Percentiles rank a stretch among this genome's conserved stretches.
Evolutionary conservation across 441 rosid genomes (phyloP).

Genomic region (Melastoma candidum): DNA sequence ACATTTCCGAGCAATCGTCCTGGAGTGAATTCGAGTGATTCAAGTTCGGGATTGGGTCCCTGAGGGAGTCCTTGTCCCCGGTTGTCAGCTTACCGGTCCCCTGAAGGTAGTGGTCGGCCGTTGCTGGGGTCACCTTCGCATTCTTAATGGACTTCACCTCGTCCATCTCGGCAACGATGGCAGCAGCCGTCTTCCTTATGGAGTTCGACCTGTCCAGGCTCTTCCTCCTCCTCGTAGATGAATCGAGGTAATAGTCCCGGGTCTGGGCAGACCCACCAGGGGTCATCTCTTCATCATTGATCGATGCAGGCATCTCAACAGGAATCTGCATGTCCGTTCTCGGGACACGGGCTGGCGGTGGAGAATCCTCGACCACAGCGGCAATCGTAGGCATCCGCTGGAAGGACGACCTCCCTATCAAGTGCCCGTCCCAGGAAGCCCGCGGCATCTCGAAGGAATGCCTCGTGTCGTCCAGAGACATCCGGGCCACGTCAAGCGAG

Average conservation of each 20-base stretch:
- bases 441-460: conserved; percentile 92
- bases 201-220: conserved; percentile 91
- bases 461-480: conserved; percentile 77
- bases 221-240: conserved; percentile 71
- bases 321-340: conserved; percentile 88
- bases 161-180: conserved; percentile 82
- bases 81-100: conserved; percentile 30
- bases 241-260: conserved; percentile 84
- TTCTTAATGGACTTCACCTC: conserved; percentile 58
- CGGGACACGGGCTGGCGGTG: conserved; percentile 34
- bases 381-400: conserved; percentile 71
- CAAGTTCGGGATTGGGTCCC: conserved; percentile 5
- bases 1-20: conserved; percentile 63
- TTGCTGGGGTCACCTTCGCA: conserved; percentile 67
- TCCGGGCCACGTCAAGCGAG: conserved; percentile 12
- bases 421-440: conserved; percentile 92
- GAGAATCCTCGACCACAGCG: conserved; percentile 86
- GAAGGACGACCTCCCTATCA: conserved; percentile 60
- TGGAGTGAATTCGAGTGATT: conserved; percentile 49
- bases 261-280: conserved; percentile 96
- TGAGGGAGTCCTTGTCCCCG: conserved; percentile 31
- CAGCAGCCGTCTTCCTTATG: conserved; percentile 71
- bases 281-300: conserved; percentile 35
- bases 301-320: conserved; percentile 53
- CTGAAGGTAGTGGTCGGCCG: conserved; percentile 27